Base-by-base conservation (phyloP, 1,284 basidiomycete species). In the Jaminaea rosea region DNA sequence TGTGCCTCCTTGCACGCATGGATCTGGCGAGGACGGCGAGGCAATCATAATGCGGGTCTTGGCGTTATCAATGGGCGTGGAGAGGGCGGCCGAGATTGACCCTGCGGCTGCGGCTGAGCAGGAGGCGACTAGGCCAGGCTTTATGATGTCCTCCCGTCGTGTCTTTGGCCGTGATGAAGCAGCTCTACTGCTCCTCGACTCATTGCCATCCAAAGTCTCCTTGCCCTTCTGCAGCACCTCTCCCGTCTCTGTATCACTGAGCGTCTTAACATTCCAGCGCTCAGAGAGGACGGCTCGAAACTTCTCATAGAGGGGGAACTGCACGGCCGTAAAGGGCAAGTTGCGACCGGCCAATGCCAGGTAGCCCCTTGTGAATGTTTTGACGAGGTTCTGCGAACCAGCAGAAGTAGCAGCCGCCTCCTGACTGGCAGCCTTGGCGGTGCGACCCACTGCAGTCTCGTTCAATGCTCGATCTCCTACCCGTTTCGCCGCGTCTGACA, bases 301-400 rank as follows among this genome's bases (percentile, higher is more conserved):
- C 7, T 60, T 52, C 49, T 69, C 67, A 48, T 69, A 69, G 9
- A 67, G 47, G n/a, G 67, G 67, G 24, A 69, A 69, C 31, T 69
- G 67, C 19, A 69, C 37, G 8, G 67, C 65, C 6, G 67, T 69
- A 47, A 67, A 67, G n/a, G 67, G 67, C 10, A 69, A 49, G 29
- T 69, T 69, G 1, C 67, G 52, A 3, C 67, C 65, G 0, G 65
- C 65, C 4, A 69, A 53, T 26, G 67, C 63, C 0, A 63, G 45
- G 28, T 67, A 69, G 1, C 65, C 62, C 5, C 39, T n/a, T 42
- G 23, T 24, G 39, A 42, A 42, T 17, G 23, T 27, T n/a, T 24
- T 9, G 23, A 10, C 46, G 19, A 42, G 39, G 17, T n/a, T n/a
- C n/a, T n/a, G n/a, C n/a, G n/a, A n/a, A n/a, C n/a, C n/a, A n/a